Percentiles rank a stretch among this genome's conserved stretches.
phyloP scores from a whole-genome alignment of 2,329 filamentous ascomycete genomes.

The Cladosporium sp. region DNA sequence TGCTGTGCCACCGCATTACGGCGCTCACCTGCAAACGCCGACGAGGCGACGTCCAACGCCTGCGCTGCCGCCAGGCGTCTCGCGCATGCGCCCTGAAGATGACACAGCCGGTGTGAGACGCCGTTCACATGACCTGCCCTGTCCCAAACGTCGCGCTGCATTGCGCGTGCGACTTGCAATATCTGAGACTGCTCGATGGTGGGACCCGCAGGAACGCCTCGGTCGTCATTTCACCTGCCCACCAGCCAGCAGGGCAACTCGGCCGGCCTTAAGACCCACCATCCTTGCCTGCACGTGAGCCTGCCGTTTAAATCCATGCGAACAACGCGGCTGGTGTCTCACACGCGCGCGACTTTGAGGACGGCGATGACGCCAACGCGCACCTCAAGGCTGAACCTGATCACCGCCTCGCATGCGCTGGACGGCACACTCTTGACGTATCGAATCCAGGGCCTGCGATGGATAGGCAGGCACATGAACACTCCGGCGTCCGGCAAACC shows the following conservation, averaged over 20 bases:
- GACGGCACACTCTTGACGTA: too few relatives aligned
- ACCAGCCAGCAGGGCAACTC: slow-evolving; percentile 3
- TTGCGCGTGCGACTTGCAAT: not conserved
- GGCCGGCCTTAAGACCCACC: slow-evolving; percentile 2
- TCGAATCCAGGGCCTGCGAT: too few relatives aligned
- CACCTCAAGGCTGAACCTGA: slow-evolving; percentile 3
- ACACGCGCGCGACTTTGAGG: not conserved
- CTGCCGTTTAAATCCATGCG: slow-evolving; percentile 6
- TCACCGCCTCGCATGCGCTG: not conserved
- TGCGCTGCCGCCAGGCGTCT: slow-evolving; percentile 1
- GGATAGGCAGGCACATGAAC: too few relatives aligned
- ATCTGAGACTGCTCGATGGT: not conserved
- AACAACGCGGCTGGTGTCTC: slow-evolving; percentile 6
- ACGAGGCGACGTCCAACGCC: not conserved
- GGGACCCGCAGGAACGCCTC: not conserved
- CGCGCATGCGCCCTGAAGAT: slow-evolving; percentile 8
- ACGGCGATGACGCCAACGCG: slow-evolving; percentile 2
- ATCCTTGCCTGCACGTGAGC: slow-evolving; percentile 10
- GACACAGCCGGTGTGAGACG: not conserved
- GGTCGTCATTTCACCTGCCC: slow-evolving; percentile 1
- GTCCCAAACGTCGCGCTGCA: not conserved
- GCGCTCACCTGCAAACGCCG: slow-evolving; percentile 9
- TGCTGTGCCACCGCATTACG: slow-evolving; percentile 2
- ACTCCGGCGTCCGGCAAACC: too few relatives aligned
- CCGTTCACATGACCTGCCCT: not conserved